Evolutionary conservation across 345 rosid species (phyloP), one percentile per base, ranked within the genome.

Genomic region (Noccaea caerulescens): DNA sequence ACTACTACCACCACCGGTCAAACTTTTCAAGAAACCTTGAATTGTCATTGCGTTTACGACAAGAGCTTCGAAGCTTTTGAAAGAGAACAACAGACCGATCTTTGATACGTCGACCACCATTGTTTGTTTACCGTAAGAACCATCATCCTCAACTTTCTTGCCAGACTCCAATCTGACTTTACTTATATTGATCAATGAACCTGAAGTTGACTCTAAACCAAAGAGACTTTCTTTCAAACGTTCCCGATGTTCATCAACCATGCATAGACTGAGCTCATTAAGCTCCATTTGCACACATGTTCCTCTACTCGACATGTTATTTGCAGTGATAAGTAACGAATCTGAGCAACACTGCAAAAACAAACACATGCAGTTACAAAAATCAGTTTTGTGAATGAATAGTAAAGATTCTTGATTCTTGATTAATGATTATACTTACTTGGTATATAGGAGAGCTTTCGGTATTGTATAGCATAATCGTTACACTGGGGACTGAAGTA

Each of bases 401-500:
- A 45, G 30, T 43, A 52, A 32, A 58, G 14, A 36, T 3, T 60
- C 20, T 67, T 67, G 42, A 34, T 67, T 37, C 20, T 33, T 59
- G 55, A 0, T 38, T 18, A 13, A 56, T 58, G 60, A 52, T 73
- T 16, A 66, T 34, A 71, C 99, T 84, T 83, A 94, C 97, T 73
- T 88, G 97, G 84, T 85, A 89, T 18, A 91, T 67, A 30, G 97
- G 93, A 65, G 76, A 73, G 62, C 84, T 89, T 3, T 58, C 75
- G 56, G 81, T 67, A 63, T 80, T 81, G 63, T 85, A 82, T 8
- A 94, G 80, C 80, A 84, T 80, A 77, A 91, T 36, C 32, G 82
- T 86, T 86, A 89, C 81, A 78, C 86, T 85, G 63, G 99, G 97
- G 47, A 90, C 90, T 34, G 97, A 86, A 64, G 88, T 81, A 56